Conservation (phyloP, 768 basidiomycete genomes). For the Boletus tomentosulus region DNA sequence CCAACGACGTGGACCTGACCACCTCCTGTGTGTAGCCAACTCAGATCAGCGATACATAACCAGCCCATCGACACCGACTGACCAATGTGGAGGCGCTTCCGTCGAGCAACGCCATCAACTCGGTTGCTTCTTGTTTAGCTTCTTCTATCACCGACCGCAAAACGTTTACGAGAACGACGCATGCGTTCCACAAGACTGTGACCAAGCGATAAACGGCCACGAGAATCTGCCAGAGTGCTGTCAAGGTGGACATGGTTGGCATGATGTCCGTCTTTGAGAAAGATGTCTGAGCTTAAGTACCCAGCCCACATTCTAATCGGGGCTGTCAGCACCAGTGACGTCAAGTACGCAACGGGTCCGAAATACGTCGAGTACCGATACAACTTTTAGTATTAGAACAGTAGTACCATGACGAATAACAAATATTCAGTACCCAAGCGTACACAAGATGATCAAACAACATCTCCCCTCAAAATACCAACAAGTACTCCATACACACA, state of each 20-base stretch:
- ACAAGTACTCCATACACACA: no score
- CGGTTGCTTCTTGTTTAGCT: slow-evolving; percentile 16
- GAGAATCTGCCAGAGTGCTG: slow-evolving; percentile 2
- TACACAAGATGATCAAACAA: not conserved
- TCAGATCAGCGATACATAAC: not conserved
- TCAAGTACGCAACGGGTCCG: not conserved
- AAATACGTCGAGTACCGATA: not conserved
- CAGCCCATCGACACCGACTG: not conserved
- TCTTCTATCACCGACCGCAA: slow-evolving; percentile 6
- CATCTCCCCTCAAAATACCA: not conserved
- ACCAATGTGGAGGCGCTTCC: slow-evolving; percentile 5
- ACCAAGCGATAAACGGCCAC: slow-evolving; percentile 3
- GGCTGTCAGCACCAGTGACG: not conserved
- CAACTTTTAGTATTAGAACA: not conserved
- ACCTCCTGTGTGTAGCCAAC: not conserved
- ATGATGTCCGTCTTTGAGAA: not conserved
- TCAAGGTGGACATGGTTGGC: slow-evolving; percentile 10
- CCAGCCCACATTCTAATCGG: not conserved
- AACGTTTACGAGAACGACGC: slow-evolving; percentile 8
- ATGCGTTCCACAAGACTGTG: slow-evolving; percentile 11
- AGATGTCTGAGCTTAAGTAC: not conserved
- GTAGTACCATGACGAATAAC: not conserved
- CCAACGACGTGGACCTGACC: slow-evolving; percentile 1
- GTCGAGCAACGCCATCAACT: slow-evolving; percentile 14
- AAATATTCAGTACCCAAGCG: not conserved